phyloP scores from a whole-genome alignment of 129 eudicot genomes.

The Helianthus tuberosus region DNA sequence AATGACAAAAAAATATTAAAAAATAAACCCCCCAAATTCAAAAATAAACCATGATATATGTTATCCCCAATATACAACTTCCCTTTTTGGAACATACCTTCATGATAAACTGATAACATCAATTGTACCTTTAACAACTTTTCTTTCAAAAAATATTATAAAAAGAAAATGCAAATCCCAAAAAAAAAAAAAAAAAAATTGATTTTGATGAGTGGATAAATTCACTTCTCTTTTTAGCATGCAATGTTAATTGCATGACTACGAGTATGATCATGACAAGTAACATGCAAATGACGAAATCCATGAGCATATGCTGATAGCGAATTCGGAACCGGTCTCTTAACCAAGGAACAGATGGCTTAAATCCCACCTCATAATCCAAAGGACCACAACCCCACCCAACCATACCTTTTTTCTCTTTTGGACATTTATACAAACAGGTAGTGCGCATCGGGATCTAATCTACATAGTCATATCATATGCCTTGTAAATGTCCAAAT shows the following conservation, averaged over 20 bases:
- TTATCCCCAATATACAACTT: no score
- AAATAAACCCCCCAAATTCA: no score
- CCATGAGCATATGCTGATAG: conserved; percentile 14
- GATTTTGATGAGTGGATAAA: not conserved
- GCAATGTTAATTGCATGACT: conserved; percentile 3
- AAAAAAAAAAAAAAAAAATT: not conserved
- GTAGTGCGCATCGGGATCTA: conserved; percentile 12
- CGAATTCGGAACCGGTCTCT: not conserved
- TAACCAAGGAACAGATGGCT: conserved; percentile 15
- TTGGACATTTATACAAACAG: not conserved
- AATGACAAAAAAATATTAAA: no score
- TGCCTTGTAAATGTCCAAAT: no score
- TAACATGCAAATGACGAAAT: conserved; percentile 16
- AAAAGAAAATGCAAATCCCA: no score
- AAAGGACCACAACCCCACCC: conserved; percentile 27
- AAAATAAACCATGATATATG: no score
- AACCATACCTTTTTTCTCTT: not conserved
- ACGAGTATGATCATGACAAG: not conserved
- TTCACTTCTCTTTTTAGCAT: not conserved
- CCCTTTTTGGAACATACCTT: no score
- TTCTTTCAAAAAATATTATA: no score
- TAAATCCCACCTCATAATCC: conserved; percentile 22
- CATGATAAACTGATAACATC: no score
- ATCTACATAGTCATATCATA: not conserved
- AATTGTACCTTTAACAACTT: no score